Evolutionary conservation across 1,284 basidiomycete genomes (phyloP).

Genomic region (Sutorius eximius): DNA sequence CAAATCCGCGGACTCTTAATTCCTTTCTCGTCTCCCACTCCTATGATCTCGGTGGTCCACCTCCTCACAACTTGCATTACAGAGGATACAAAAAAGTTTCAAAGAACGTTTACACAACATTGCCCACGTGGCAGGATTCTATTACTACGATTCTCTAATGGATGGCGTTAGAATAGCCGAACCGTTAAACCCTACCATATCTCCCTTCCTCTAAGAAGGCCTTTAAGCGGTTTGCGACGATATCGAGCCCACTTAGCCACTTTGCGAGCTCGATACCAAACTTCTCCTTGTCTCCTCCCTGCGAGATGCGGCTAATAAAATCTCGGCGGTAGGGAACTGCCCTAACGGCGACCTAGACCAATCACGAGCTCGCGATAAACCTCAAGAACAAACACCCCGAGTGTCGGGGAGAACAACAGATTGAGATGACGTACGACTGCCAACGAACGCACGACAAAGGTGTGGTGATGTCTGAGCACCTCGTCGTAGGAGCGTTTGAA

Average conservation of each 20-base stretch:
- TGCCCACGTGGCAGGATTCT: conserved; percentile 18
- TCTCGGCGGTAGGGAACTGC: conserved; percentile 86
- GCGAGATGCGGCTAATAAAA: conserved; percentile 83
- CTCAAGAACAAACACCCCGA: not conserved
- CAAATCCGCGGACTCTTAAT: conserved; percentile 29
- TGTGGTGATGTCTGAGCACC: conserved; percentile 82
- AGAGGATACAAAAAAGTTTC: conserved; percentile 8
- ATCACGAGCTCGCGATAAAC: conserved; percentile 4
- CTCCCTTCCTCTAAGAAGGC: conserved; percentile 65
- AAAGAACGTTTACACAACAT: conserved; percentile 3
- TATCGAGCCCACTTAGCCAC: conserved; percentile 81
- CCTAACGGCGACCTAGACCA: conserved; percentile 82
- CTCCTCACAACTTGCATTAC: not conserved
- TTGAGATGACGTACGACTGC: conserved; percentile 67
- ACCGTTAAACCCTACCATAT: conserved; percentile 55
- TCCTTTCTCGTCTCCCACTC: conserved; percentile 2
- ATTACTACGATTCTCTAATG: conserved; percentile 25
- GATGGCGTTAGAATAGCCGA: conserved; percentile 2
- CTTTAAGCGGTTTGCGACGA: conserved; percentile 66
- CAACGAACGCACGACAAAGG: conserved; percentile 80
- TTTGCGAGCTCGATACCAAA: conserved; percentile 73
- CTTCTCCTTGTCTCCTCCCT: conserved; percentile 76
- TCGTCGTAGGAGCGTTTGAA: conserved; percentile 88
- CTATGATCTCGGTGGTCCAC: not conserved
- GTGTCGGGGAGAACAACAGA: not conserved